These are phyloP conservation scores for Begonia masoniana DNA, from an alignment of 306 rosid species.

Conservation along the genomic window DNA sequence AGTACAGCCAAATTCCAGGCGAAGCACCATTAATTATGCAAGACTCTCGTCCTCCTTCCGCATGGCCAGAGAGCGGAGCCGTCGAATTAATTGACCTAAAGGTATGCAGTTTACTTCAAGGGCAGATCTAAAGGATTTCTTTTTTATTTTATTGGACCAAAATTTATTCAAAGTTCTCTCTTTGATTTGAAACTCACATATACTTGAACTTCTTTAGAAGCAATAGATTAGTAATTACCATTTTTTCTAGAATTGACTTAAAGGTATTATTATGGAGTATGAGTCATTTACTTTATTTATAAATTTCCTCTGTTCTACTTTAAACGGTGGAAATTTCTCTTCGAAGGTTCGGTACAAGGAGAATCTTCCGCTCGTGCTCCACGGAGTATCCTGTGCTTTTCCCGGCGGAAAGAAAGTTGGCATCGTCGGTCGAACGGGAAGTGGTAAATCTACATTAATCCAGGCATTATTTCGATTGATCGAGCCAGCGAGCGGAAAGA, in stretches of 20 bases:
- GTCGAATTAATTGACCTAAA: conserved; percentile 59
- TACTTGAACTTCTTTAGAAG: no score
- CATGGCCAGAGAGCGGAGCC: conserved; percentile 83
- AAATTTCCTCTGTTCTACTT: no score
- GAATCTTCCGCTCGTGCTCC: conserved; percentile 82
- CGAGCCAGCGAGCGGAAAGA: conserved; percentile 69
- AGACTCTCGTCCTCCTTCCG: conserved; percentile 53
- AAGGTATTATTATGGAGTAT: no score
- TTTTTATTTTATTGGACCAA: no score
- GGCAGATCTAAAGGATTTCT: no score
- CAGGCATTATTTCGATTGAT: conserved; percentile 85
- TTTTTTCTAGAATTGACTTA: no score
- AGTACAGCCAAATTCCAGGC: conserved; percentile 71
- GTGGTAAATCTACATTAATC: conserved; percentile 92
- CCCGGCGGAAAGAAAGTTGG: conserved; percentile 96
- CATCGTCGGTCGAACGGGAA: conserved; percentile 90
- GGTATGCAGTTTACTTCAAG: conserved; percentile 20
- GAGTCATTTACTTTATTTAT: no score
- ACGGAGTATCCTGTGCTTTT: conserved; percentile 63
- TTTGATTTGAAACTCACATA: no score
- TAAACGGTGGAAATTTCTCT: background rate
- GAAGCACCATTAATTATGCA: conserved; percentile 72
- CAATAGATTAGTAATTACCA: no score
- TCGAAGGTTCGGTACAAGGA: conserved; percentile 87
- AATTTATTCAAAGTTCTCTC: no score